Base-by-base conservation (phyloP, 225 moss, liverwort and hornwort genomes). In the Pleurozium schreberi region DNA sequence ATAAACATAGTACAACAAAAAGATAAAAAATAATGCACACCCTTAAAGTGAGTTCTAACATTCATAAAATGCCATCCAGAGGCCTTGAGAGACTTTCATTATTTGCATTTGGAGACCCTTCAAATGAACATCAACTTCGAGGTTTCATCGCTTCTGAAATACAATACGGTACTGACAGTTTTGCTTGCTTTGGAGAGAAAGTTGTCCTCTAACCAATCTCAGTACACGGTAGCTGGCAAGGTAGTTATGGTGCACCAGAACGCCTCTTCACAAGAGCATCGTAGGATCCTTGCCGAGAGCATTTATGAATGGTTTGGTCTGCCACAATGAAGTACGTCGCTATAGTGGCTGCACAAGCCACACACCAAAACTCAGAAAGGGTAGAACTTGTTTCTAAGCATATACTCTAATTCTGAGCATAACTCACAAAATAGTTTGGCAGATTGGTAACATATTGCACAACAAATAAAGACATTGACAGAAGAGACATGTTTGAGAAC, bases 301-400 rank as follows among this genome's bases (percentile, higher is more conserved):
- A 99, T 83, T 96, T 93, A 84, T 96, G 88, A 73, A 99, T 99
- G 80, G 96, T 96, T 83, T 97, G 92, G 89, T 99, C 98, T 11
- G 95, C 87, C 73, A 92, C 92, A 59, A 99, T 85, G 63, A 97
- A 97, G 92, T 99, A 99, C 31, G 95, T 92, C 73, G 91, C 98
- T 85, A 99, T 92, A 25, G 98, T 93, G 67, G 91, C 97, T 97
- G 97, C 92, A 94, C 66, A 88, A 88, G 36, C 27, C 85, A 90
- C 83, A 55, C 42, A 57, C 47, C 33, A 83, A 64, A 62, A 87
- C 42, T 78, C 62, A 88, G 45, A 53, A 62, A 53, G 49, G 38
- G 58, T 42, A 33, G 3, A 86, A 83, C 31, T 50, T 55, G 49
- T 69, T 89, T 80, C 11, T 47, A 86, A 30, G 42, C 23, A 60